Base-by-base conservation (phyloP, 306 rosid species). In the Cicer arietinum region DNA sequence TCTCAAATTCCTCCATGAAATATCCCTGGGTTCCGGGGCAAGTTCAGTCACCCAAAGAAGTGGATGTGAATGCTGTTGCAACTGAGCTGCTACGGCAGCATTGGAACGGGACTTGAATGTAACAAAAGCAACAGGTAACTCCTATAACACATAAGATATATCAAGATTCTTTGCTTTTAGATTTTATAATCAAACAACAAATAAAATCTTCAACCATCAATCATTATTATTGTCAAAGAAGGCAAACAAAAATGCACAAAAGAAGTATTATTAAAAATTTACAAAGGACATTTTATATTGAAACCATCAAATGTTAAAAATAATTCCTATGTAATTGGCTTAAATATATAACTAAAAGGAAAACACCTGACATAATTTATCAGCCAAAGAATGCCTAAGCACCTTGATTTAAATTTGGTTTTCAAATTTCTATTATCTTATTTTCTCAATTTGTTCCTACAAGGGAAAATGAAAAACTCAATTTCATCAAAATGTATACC, bases 1-100 rank as follows among this genome's bases (percentile, higher is more conserved):
- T 13, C 81, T 81, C 88, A 91, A 69, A 86, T 81, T 94, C 81
- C 96, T 86, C 98, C 98, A 94, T n/a, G 96, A 86, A 73, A 94
- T 89, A 80, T 90, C 93, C 81, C 94, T 94, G 17, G 94, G 97
- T 77, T 94, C 97, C 12, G 96, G 98, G 56, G 97, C 94, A 82
- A 65, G 73, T 75, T 88, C 91, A n/a, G 96, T 88, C 69, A 89
- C 87, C 97, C 94, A 94, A 50, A 75, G 80, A 85, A 88, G 92
- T 56, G 96, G 90, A 83, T 90, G 83, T 47, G 92, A 66, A 74
- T 92, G 89, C 74, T 89, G 98, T 73, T 88, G 96, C 80, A 93
- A 82, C 71, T 88, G 93, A 65, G 96, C 84, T 1, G 90, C 97
- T 67, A 85, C 71, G 7, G 88, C 81, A 52, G 98, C 98, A 77